Evolutionary conservation across 2,329 filamentous ascomycete species (phyloP).

Genomic region (Diplodia sapinea): DNA sequence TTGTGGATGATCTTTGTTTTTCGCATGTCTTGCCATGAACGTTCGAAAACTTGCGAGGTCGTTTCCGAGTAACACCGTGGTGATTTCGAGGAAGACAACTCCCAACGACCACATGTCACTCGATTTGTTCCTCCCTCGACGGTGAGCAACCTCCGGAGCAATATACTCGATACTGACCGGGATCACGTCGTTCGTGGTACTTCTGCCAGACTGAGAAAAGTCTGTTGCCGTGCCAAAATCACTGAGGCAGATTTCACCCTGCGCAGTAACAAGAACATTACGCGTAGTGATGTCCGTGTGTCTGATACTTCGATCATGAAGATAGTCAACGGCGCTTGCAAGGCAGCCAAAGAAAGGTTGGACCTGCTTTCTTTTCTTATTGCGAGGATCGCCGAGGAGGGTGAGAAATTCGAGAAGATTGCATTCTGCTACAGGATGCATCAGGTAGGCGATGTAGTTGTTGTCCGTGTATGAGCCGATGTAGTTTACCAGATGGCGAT

Average conservation of each 20-base stretch:
- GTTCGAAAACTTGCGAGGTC: neutral
- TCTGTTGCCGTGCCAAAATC: conserved; percentile 39
- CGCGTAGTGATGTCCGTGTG: conserved; percentile 31
- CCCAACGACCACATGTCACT: conserved; percentile 32
- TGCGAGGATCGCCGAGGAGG: neutral
- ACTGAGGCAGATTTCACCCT: conserved; percentile 33
- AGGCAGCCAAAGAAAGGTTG: conserved; percentile 33
- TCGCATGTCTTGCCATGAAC: neutral
- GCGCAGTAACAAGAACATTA: conserved; percentile 21
- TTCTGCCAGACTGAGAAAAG: conserved; percentile 25
- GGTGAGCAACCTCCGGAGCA: conserved; percentile 32
- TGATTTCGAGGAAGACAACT: conserved; percentile 31
- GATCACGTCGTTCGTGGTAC: neutral
- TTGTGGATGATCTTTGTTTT: neutral
- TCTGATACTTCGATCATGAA: conserved; percentile 21
- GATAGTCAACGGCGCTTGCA: conserved; percentile 22
- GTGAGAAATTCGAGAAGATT: neutral
- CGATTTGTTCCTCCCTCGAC: conserved; percentile 7
- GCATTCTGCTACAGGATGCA: conserved; percentile 31
- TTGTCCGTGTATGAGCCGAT: conserved; percentile 45
- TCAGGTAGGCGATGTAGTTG: conserved; percentile 40
- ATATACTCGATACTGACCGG: conserved; percentile 17
- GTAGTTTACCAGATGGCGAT: conserved; percentile 41
- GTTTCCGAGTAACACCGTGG: neutral
- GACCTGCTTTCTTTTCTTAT: conserved; percentile 30